Percentiles rank a stretch among this genome's conserved stretches.
These are phyloP conservation scores for Tillandsia fasciculata DNA, from an alignment of 176 grass and related monocot genomes.

Conservation along the genomic window DNA sequence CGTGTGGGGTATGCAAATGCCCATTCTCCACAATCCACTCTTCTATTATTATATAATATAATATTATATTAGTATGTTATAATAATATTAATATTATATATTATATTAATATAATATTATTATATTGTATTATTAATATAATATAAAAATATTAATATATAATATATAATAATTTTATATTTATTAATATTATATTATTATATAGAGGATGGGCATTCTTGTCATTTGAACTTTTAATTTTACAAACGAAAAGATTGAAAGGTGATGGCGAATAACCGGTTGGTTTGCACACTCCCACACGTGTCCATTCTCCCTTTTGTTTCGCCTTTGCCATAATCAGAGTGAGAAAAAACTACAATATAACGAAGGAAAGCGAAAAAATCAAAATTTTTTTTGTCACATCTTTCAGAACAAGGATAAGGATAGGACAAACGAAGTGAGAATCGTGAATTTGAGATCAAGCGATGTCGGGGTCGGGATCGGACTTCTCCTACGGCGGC, in stretches of 20 bases:
- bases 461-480: constrained; percentile 58
- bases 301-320: neutral
- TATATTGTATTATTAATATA: no score
- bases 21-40: no score
- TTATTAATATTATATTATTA: no score
- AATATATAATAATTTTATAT: no score
- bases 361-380: neutral
- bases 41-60: no score
- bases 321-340: neutral
- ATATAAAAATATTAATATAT: no score
- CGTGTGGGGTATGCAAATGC: no score
- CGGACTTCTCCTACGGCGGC: constrained; percentile 35
- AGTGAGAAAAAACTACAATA: neutral
- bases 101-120: no score
- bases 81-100: no score
- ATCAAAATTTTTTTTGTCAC: neutral
- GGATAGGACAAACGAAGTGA: neutral
- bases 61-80: no score
- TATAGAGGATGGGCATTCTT: no score
- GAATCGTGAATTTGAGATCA: neutral
- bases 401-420: neutral
- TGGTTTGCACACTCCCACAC: neutral
- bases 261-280: neutral
- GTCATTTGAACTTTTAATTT: no score
- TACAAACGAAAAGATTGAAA: neutral